Percentiles rank a stretch among this genome's conserved stretches.
These are phyloP conservation scores for Xylariaceae sp. DNA, from an alignment of 2,329 filamentous ascomycete genomes.

Conservation along the genomic window DNA sequence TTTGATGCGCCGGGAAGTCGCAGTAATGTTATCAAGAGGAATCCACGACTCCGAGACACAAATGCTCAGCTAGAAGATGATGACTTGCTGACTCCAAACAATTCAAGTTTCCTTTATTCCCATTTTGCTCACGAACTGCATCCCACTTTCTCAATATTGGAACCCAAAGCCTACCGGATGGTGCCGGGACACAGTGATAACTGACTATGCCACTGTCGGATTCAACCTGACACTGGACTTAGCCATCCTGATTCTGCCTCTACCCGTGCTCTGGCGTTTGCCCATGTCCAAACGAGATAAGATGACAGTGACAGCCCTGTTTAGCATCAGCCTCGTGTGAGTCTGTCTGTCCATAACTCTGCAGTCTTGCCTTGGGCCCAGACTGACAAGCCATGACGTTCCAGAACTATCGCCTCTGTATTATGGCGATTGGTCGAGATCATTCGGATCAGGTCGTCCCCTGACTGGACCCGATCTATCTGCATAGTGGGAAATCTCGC, in stretches of 20 bases:
- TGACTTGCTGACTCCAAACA: background rate
- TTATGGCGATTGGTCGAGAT: constrained; percentile 34
- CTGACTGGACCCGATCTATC: constrained; percentile 23
- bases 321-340: constrained; percentile 32
- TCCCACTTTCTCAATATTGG: constrained; percentile 31
- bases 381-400: background rate
- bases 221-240: constrained; percentile 30
- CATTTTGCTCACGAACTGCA: constrained; percentile 32
- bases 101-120: constrained; percentile 27
- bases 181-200: constrained; percentile 33
- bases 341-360: constrained; percentile 9
- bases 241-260: constrained; percentile 38
- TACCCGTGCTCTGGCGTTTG: constrained; percentile 39
- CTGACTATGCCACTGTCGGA: constrained; percentile 24
- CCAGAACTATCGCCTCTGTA: constrained; percentile 36
- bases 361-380: background rate
- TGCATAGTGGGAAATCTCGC: constrained; percentile 35
- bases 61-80: background rate
- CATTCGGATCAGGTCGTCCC: constrained; percentile 16
- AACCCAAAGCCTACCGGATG: constrained; percentile 30
- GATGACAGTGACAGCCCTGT: constrained; percentile 30
- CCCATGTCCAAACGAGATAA: constrained; percentile 38
- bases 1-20: background rate
- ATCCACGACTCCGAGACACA: background rate
- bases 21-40: background rate